These are phyloP conservation scores for Isabelozyma heimii DNA, from an alignment of 805 yeast genomes.

Conservation along the genomic window DNA sequence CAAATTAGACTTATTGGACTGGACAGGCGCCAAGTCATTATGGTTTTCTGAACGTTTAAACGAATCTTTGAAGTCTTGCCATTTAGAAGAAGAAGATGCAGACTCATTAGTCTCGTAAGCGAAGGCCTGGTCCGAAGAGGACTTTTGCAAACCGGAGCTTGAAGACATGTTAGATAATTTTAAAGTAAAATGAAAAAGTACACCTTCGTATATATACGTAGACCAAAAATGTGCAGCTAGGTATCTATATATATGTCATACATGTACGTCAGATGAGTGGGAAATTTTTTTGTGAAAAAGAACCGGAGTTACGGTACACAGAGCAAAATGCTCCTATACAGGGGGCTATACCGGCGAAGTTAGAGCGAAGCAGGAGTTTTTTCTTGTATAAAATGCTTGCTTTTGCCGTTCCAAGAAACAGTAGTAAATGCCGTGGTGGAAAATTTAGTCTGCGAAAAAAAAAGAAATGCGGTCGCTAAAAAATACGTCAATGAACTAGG, in stretches of 20 bases:
- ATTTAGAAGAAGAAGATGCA: slow-evolving; percentile 3
- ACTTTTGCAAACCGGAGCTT: background rate
- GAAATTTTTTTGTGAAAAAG: background rate
- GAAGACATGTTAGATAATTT: background rate
- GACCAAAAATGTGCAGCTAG: background rate
- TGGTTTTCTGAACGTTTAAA: slow-evolving; percentile 24
- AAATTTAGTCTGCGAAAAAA: background rate
- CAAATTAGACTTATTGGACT: background rate
- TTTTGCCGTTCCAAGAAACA: background rate
- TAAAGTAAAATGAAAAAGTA: background rate
- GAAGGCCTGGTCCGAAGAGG: background rate
- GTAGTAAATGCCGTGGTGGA: background rate
- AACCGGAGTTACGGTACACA: background rate
- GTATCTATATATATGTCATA: background rate
- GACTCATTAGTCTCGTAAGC: background rate
- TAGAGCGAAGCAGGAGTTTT: background rate
- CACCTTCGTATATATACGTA: background rate
- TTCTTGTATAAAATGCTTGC: background rate
- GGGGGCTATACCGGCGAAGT: background rate
- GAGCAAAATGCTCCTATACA: background rate
- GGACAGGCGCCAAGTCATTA: slow-evolving; percentile 6
- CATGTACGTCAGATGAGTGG: background rate
- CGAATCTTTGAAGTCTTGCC: slow-evolving; percentile 26
- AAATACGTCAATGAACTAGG: no score
- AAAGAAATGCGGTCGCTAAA: background rate